Evolutionary conservation across 2,329 filamentous ascomycete genomes (phyloP).

Genomic region (Epichloe brachyelytri): DNA sequence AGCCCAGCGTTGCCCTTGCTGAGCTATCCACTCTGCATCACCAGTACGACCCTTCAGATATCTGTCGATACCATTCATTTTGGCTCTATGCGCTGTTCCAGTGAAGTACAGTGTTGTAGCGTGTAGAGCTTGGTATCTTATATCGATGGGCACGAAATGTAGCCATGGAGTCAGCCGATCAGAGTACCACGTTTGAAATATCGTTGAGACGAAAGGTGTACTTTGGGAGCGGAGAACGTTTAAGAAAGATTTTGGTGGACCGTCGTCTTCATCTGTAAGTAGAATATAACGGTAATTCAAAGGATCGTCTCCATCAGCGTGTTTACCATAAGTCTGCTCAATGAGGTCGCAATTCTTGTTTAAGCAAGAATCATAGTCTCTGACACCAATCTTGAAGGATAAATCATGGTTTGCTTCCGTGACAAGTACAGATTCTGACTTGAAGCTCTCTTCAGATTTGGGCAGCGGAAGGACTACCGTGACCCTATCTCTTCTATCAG

Average conservation of each 20-base stretch:
- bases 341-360: conserved; percentile 23
- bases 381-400: conserved; percentile 45
- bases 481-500: conserved; percentile 33
- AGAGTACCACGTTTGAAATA: conserved; percentile 73
- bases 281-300: conserved; percentile 59
- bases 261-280: conserved; percentile 57
- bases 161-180: conserved; percentile 62
- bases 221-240: conserved; percentile 52
- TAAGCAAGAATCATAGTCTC: conserved; percentile 43
- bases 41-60: conserved; percentile 32
- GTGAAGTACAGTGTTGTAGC: conserved; percentile 63
- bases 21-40: conserved; percentile 53
- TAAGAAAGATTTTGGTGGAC: conserved; percentile 46
- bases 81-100: conserved; percentile 34
- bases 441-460: conserved; percentile 26
- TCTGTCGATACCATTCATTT: conserved; percentile 31
- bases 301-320: conserved; percentile 31
- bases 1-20: conserved; percentile 53
- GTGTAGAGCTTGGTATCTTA: conserved; percentile 61
- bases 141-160: conserved; percentile 68
- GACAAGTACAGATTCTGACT: conserved; percentile 41
- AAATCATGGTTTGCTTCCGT: conserved; percentile 40
- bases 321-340: conserved; percentile 19
- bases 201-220: conserved; percentile 55
- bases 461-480: conserved; percentile 43